phyloP scores from a whole-genome alignment of 176 grass and related monocot genomes.

The Coix lacrymajobi region DNA sequence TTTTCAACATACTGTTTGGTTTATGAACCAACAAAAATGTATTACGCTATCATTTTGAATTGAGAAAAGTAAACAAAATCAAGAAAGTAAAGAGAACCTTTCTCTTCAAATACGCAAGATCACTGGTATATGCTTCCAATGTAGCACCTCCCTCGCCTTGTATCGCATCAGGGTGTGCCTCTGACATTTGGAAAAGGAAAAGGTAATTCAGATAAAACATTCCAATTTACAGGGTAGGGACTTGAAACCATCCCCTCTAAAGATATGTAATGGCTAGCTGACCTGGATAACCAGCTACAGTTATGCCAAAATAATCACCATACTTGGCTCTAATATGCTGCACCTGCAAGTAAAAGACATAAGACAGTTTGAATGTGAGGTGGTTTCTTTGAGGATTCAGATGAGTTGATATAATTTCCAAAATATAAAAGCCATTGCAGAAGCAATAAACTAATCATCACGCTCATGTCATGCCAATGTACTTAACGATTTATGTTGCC shows the following conservation, averaged over 20 bases:
- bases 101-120: conserved; percentile 87
- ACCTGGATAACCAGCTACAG: conserved; percentile 93
- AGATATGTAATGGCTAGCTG: conserved; percentile 6
- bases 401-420: background rate
- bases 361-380: background rate
- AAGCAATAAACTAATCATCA: background rate
- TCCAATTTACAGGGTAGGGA: background rate
- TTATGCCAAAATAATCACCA: conserved; percentile 86
- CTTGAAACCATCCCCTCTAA: background rate
- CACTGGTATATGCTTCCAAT: conserved; percentile 60
- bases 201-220: conserved; percentile 2
- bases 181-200: conserved; percentile 34
- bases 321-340: conserved; percentile 65
- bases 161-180: conserved; percentile 88
- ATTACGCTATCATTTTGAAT: conserved; percentile 4
- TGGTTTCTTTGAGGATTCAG: background rate
- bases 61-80: background rate
- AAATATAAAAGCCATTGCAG: background rate
- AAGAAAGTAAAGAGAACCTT: conserved; percentile 45
- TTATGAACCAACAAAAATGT: conserved; percentile 19
- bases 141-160: conserved; percentile 64
- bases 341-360: conserved; percentile 55
- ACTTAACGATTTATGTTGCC: background rate
- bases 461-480: background rate
- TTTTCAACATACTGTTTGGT: background rate